These are phyloP conservation scores for Amaranthus tricolor DNA, from an alignment of 179 eudicot genomes.

Conservation along the genomic window DNA sequence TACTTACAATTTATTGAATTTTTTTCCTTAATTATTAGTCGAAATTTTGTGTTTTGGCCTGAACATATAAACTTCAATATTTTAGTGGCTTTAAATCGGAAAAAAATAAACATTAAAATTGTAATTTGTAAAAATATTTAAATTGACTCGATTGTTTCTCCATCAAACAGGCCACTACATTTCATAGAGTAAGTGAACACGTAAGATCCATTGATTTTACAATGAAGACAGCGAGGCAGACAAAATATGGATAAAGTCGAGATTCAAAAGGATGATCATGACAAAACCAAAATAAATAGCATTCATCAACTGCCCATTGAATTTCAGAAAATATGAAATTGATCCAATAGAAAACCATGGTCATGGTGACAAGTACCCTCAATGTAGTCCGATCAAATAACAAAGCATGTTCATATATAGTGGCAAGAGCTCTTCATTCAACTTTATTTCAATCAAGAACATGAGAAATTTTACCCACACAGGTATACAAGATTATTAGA, in stretches of 20 bases:
- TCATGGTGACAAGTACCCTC: neutral
- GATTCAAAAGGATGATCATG: neutral
- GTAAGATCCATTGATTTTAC: too few species aligned
- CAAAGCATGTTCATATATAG: neutral
- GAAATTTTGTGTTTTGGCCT: too few species aligned
- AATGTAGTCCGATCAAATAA: neutral
- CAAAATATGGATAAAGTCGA: neutral
- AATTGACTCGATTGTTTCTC: too few species aligned
- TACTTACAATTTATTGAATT: too few species aligned
- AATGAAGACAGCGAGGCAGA: neutral
- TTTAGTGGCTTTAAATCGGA: too few species aligned
- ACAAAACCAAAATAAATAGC: neutral
- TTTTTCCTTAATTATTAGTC: too few species aligned
- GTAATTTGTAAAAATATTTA: too few species aligned
- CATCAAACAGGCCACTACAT: too few species aligned
- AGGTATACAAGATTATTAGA: too few species aligned
- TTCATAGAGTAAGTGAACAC: too few species aligned
- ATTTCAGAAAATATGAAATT: neutral
- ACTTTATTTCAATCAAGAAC: neutral
- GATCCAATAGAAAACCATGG: neutral
- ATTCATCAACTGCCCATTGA: conserved; percentile 2
- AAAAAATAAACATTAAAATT: too few species aligned
- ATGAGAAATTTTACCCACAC: neutral
- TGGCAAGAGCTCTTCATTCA: neutral
- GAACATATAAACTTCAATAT: too few species aligned